Base-by-base conservation (phyloP, 345 rosid species). In the Citrus maxima region DNA sequence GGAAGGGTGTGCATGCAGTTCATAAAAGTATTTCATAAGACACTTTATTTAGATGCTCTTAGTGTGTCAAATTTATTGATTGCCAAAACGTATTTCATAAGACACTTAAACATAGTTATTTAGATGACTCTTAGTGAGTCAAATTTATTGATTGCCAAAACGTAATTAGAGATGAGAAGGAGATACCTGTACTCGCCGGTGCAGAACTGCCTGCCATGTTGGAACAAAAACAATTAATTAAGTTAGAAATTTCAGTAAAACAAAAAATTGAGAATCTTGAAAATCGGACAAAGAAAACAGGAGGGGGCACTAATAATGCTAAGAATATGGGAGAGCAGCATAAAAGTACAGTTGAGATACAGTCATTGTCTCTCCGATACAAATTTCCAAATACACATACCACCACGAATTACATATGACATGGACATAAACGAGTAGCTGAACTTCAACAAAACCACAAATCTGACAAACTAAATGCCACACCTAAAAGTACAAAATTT, bases 181-280 rank as follows among this genome's bases (percentile, higher is more conserved):
- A 54, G 7, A 54, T 80, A 92, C 98, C 97, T 94, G 87, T 80
- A 85, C 87, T 96, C 98, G 54, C 99, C 98, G 9, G 98, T 94
- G 89, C 97, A 96, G 74, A 94, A 90, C 84, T 96, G 98, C 95
- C 99, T 93, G 94, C 67, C 54, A 74, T 18, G 51, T 64, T 49
- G 55, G 71, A 68, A 78, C 42, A 40, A 59, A 25, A 70, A 67
- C 6, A 40, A 40, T 38, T 38, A 12, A 40, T 68, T 37, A 34
- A 18, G 21, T 35, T n/a, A n/a, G 64, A 24, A 25, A 35, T 18
- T 19, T 10, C 22, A 18, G 12, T 10, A 21, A 38, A 35, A 8
- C 2, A 10, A 10, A 42, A 65, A 22, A 32, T 32, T 1, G 42
- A 34, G 35, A 65, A 27, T 25, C 66, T 25, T 60, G 16, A 60